Evolutionary conservation across 2,329 filamentous ascomycete species (phyloP), one percentile per base, ranked within the genome.

Genomic region (Endocalyx cinctus): DNA sequence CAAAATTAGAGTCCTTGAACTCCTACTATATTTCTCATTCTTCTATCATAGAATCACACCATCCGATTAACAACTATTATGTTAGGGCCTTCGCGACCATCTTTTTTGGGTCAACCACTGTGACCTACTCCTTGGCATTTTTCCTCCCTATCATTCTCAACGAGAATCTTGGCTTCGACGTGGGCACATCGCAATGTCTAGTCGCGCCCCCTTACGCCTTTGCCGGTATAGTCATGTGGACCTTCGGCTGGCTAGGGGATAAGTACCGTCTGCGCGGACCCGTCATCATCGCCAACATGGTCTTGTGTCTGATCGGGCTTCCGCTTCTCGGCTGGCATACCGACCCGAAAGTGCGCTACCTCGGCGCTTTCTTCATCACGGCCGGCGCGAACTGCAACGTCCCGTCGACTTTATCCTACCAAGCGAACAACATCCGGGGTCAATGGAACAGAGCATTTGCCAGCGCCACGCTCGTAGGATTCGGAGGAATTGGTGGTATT

Each of bases 391-490:
- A 88, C 58, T 74, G 80, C 44, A 92, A 92, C 54, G 69, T 90
- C 5, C 87, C 87, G 0, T 70, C 78, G 2, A 69, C 77, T 28
- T 77, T 94, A 66, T 74, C 84, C 0, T 92, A 87, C 63, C 86
- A 90, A 63, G 84, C 85, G 26, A 92, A 90, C 63, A 94, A 94
- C 60, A 82, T 94, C 51, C 79, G 84, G 33, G 87, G 86, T 0
- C 86, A 92, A 62, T 94, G 86, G 85, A 94, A 90, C 65, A 77
- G 87, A 29, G 86, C 86, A 1, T 81, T 92, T 46, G 82, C 78
- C 55, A 84, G 78, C 38, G 84, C 86, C 3, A 82, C 80, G 0
- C 71, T 90, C 3, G 82, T 92, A 4, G 83, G 82, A 2, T 77
- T 84, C 31, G 85, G 85, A 6, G 85, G 84, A 3, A 66, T 94